These are phyloP conservation scores for Sophora flavescens DNA, from an alignment of 306 rosid genomes.

Conservation along the genomic window DNA sequence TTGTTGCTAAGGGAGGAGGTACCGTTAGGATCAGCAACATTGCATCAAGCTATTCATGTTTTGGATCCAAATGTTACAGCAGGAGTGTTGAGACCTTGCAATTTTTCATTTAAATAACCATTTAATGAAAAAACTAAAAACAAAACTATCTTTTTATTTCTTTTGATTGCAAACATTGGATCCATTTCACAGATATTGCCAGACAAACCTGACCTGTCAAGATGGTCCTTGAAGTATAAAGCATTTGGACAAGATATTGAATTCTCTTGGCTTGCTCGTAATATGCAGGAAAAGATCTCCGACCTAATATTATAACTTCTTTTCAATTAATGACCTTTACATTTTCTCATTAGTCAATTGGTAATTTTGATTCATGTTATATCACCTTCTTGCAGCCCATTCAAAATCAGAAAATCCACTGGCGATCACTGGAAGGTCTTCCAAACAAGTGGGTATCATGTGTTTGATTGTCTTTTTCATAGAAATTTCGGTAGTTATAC, in stretches of 20 bases:
- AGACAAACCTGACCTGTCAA: slow-evolving; percentile 88
- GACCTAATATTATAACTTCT: slow-evolving; percentile 30
- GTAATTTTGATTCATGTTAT: slow-evolving; percentile 37
- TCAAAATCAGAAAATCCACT: slow-evolving; percentile 93
- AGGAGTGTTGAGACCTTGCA: slow-evolving; percentile 1
- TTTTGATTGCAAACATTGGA: slow-evolving; percentile 33
- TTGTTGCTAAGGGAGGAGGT: slow-evolving; percentile 10
- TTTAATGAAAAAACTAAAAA: background rate
- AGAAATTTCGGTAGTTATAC: background rate
- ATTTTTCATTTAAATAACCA: slow-evolving; percentile 25
- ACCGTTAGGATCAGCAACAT: slow-evolving; percentile 5
- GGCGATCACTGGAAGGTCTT: slow-evolving; percentile 97
- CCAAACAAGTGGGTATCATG: slow-evolving; percentile 60
- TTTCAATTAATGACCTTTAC: slow-evolving; percentile 16
- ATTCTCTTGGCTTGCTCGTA: slow-evolving; percentile 95
- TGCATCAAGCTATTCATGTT: slow-evolving; percentile 15
- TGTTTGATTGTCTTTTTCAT: slow-evolving; percentile 35
- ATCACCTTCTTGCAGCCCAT: slow-evolving; percentile 75
- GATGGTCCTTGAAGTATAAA: slow-evolving; percentile 89
- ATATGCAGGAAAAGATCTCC: slow-evolving; percentile 84
- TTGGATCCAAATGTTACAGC: slow-evolving; percentile 20
- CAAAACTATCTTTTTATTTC: background rate
- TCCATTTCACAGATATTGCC: slow-evolving; percentile 69
- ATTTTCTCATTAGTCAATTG: slow-evolving; percentile 11
- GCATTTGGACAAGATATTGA: slow-evolving; percentile 88